phyloP scores from a whole-genome alignment of 192 early-diverging fungal genomes.

The Linnemannia schmuckeri region DNA sequence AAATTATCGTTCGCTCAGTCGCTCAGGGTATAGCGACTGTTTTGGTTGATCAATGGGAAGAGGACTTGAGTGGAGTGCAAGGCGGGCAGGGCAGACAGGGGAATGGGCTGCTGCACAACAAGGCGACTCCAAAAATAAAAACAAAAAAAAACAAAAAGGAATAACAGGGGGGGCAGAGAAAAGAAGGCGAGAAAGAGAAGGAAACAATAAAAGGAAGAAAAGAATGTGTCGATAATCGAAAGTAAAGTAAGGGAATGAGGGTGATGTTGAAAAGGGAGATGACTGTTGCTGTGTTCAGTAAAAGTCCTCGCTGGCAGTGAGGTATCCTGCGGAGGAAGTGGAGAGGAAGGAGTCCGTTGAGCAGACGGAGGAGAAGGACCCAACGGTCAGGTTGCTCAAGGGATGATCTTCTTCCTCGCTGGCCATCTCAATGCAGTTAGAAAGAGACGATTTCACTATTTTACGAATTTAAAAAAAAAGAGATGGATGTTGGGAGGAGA shows the following conservation, averaged over 20 bases:
- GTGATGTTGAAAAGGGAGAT: not conserved
- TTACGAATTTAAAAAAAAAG: not conserved
- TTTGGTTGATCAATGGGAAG: not conserved
- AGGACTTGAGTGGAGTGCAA: not conserved
- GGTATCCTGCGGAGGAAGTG: conserved; percentile 28
- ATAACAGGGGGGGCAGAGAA: not conserved
- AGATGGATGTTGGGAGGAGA: not conserved
- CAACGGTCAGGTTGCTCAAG: conserved; percentile 34
- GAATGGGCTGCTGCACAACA: not conserved
- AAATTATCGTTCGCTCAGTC: not conserved
- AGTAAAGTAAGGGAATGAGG: conserved; percentile 3
- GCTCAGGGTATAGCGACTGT: not conserved
- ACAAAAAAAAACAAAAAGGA: not conserved
- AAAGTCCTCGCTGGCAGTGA: conserved; percentile 30
- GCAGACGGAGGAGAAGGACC: conserved; percentile 46
- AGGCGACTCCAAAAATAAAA: not conserved
- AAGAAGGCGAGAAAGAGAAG: not conserved
- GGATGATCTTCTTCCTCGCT: conserved; percentile 45
- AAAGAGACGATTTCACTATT: conserved; percentile 40
- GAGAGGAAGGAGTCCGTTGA: conserved; percentile 45
- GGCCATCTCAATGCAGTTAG: conserved; percentile 16
- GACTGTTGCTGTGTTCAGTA: not conserved
- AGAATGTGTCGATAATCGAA: not conserved
- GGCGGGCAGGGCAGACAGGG: not conserved
- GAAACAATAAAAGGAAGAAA: not conserved